Conservation (phyloP, 345 rosid genomes). For the Capsella bursapastoris region DNA sequence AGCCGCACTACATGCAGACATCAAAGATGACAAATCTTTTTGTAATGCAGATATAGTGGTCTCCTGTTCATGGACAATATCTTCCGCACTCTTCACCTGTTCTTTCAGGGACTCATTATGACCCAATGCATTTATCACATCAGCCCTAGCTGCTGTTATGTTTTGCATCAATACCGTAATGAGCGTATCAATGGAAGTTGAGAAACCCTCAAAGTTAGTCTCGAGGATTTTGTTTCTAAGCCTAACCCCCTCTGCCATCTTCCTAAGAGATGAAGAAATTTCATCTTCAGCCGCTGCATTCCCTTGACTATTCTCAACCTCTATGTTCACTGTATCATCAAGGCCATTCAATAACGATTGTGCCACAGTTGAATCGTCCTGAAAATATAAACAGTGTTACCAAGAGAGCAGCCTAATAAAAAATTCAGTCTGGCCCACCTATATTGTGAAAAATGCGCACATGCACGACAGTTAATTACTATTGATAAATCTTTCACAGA, state of each 20-base stretch:
- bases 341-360: constrained; percentile 48
- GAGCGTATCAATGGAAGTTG: constrained; percentile 56
- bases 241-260: constrained; percentile 57
- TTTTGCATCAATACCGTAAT: constrained; percentile 53
- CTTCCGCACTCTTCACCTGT: constrained; percentile 53
- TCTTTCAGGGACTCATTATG: constrained; percentile 61
- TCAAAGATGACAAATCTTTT: constrained; percentile 53
- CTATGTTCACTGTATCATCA: constrained; percentile 45
- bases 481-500: constrained; percentile 1
- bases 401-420: constrained; percentile 19
- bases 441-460: constrained; percentile 12
- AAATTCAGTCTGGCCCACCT: constrained; percentile 5
- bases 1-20: constrained; percentile 67
- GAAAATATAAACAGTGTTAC: constrained; percentile 31
- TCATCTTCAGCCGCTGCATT: constrained; percentile 48
- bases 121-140: constrained; percentile 43
- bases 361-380: constrained; percentile 53
- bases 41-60: constrained; percentile 51
- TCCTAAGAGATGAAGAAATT: constrained; percentile 57
- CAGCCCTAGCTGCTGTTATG: constrained; percentile 54
- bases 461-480: neutral
- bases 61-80: constrained; percentile 56
- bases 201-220: constrained; percentile 57
- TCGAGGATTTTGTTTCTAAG: constrained; percentile 53
- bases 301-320: constrained; percentile 45